Conservation (phyloP, 2,329 filamentous ascomycete species). For the Fusarium redolens region DNA sequence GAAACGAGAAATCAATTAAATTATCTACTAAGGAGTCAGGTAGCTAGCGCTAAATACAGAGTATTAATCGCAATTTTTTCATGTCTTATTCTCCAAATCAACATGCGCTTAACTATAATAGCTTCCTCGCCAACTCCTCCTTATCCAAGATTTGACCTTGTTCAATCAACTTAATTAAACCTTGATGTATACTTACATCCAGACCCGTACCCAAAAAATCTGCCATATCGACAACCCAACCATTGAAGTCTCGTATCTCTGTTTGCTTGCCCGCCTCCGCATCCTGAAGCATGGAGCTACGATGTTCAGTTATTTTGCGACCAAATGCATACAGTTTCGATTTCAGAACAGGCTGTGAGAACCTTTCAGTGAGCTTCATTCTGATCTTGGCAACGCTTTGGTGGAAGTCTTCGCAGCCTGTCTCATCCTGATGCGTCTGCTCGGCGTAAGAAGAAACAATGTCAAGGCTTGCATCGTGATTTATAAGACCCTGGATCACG, state of each 20-base stretch:
- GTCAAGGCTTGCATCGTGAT: neutral
- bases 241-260: slow-evolving; percentile 4
- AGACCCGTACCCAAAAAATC: neutral
- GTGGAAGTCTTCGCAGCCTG: neutral
- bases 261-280: neutral
- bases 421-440: neutral
- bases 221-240: slow-evolving; percentile 6
- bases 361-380: neutral
- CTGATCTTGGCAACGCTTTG: neutral
- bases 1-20: neutral
- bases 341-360: slow-evolving; percentile 1
- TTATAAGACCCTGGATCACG: slow-evolving; percentile 4
- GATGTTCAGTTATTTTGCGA: slow-evolving; percentile 4
- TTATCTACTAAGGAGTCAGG: neutral
- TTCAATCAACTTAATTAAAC: neutral
- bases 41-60: neutral
- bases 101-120: neutral
- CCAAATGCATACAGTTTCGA: slow-evolving; percentile 1
- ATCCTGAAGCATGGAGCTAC: slow-evolving; percentile 10
- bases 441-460: neutral
- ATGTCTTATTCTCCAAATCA: neutral
- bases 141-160: neutral
- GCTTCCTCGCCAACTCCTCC: neutral
- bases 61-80: neutral
- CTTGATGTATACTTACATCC: neutral